Evolutionary conservation across 352 stramenopile species (phyloP), one percentile per base, ranked within the genome.

Genomic region (Pythium utonaiense): DNA sequence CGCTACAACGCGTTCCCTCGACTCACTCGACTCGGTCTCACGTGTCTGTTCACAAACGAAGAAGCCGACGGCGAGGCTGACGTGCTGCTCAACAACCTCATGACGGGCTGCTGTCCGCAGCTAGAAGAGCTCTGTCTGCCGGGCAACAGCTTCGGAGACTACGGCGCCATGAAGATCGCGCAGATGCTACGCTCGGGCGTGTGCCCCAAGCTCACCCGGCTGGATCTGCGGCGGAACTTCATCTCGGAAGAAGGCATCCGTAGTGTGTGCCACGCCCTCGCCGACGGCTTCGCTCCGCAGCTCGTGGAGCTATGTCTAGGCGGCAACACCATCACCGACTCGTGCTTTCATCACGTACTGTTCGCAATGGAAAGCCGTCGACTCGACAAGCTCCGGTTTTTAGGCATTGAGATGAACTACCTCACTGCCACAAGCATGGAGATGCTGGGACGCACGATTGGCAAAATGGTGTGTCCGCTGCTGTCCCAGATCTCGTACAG

Each of bases 401-500:
- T 92, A 25, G 83, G 83, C 0, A 70, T 92, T 2, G 83, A 92
- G 53, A 80, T 90, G 60, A 92, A 92, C 61, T 92, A 90, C 62
- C 67, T 92, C n/a, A 92, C 78, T 54, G 77, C 80, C 41, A 78
- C 67, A n/a, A 90, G 86, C 66, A 91, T 95, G 78, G 80, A 92
- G 62, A 95, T 92, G 77, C 69, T 94, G 17, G 85, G 85, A 3
- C 75, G 79, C n/a, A 91, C 72, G 22, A 88, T 94, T 14, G 85
- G 85, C 42, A 91, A 91, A 57, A 66, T 92, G 33, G 80, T 91
- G 17, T 92, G 82, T 22, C 85, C 85, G 3, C n/a, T 67, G 55
- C 75, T 94, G 10, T 78, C 80, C n/a, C 85, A 94, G 68, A 92
- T 94, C 59, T 94, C 85, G 55, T 94, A 92, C 69, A 91, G 80